Evolutionary conservation across 2,329 filamentous ascomycete genomes (phyloP).

Genomic region (Trichoderma asperellum): DNA sequence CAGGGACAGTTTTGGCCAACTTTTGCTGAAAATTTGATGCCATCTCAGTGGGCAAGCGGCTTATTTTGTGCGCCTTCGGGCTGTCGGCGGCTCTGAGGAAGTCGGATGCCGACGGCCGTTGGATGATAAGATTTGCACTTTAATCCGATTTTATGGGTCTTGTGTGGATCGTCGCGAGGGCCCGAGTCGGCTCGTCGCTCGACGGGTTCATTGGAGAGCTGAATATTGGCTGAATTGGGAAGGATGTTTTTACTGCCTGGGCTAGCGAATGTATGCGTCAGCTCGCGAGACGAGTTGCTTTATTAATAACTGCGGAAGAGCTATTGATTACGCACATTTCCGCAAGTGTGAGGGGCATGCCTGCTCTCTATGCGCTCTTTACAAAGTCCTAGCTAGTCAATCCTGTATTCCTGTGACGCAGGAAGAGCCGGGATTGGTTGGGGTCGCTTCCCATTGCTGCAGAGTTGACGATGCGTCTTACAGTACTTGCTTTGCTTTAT

Average conservation of each 20-base stretch:
- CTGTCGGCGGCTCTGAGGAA: slow-evolving; percentile 26
- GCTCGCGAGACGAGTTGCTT: not conserved
- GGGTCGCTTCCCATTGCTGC: not conserved
- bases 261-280: not conserved
- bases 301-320: not conserved
- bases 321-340: slow-evolving; percentile 6
- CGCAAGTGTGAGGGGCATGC: not conserved
- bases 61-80: slow-evolving; percentile 12
- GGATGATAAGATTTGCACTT: not conserved
- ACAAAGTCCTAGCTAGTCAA: not conserved
- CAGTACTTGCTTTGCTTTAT: not conserved
- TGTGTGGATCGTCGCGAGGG: slow-evolving; percentile 16
- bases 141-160: not conserved
- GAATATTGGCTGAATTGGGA: slow-evolving; percentile 8
- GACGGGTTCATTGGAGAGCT: slow-evolving; percentile 1
- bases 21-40: slow-evolving; percentile 2
- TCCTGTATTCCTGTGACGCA: not conserved
- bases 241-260: not conserved
- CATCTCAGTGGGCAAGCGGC: slow-evolving; percentile 12
- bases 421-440: not conserved
- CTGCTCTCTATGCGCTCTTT: not conserved
- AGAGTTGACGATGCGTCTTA: not conserved
- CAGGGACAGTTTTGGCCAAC: not conserved
- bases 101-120: slow-evolving; percentile 25
- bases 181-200: slow-evolving; percentile 26